Evolutionary conservation across 2,329 filamentous ascomycete species (phyloP).

Genomic region (Calonectria pseudoturangicola): DNA sequence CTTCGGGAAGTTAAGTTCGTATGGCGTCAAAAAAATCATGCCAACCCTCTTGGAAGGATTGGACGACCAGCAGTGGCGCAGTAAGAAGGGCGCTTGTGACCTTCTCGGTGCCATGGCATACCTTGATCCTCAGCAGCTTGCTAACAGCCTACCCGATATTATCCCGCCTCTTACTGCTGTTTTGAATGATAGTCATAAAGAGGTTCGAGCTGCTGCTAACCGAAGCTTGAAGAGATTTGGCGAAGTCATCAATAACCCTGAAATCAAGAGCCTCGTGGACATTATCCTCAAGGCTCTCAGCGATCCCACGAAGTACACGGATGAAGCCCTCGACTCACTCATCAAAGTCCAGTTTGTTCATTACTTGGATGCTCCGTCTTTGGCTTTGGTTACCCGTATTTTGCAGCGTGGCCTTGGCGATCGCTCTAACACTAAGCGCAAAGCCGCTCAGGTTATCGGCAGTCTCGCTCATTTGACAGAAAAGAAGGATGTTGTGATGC

Average conservation of each 20-base stretch:
- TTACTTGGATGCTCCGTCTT: conserved; percentile 96
- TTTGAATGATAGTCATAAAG: conserved; percentile 98
- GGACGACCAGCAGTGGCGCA: conserved; percentile 97
- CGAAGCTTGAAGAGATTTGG: conserved; percentile 97
- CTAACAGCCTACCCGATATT: conserved; percentile 93
- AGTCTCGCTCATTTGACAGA: conserved; percentile 98
- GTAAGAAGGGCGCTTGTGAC: conserved; percentile 98
- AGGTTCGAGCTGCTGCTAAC: conserved; percentile 93
- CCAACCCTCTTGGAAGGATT: conserved; percentile 93
- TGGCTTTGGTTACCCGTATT: conserved; percentile 96
- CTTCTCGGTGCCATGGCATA: conserved; percentile 99
- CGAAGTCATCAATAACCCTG: conserved; percentile 98
- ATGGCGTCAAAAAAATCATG: conserved; percentile 94
- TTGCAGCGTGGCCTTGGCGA: conserved; percentile 93
- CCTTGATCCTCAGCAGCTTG: conserved; percentile 94
- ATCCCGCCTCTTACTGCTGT: conserved; percentile 96
- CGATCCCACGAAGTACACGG: conserved; percentile 97
- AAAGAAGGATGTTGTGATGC: conserved; percentile 92
- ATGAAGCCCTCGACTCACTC: conserved; percentile 92
- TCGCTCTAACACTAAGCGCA: conserved; percentile 95
- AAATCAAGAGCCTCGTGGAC: conserved; percentile 93
- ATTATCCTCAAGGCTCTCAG: conserved; percentile 97
- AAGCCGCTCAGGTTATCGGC: conserved; percentile 97
- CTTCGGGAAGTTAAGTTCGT: conserved; percentile 94
- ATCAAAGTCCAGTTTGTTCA: conserved; percentile 99